Conservation (phyloP, 2,329 filamentous ascomycete species). For the Aspergillus flavus region DNA sequence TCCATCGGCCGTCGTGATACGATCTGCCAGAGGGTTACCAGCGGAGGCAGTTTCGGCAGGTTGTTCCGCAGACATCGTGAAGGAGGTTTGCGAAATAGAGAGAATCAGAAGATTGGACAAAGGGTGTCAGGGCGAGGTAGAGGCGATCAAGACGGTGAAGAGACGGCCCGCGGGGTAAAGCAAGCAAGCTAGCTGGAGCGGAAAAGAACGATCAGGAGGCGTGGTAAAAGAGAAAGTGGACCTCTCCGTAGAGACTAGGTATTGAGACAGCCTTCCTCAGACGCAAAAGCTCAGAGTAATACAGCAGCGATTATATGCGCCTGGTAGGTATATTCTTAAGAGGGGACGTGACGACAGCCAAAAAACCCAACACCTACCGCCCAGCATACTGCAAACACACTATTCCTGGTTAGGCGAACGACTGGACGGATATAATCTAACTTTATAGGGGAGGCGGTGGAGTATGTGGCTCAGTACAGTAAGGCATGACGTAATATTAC, state of each 20-base stretch:
- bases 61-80: conserved; percentile 43
- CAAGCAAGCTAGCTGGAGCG: background rate
- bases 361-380: conserved; percentile 22
- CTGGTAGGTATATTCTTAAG: background rate
- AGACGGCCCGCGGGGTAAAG: conserved; percentile 10
- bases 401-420: background rate
- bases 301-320: background rate
- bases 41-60: conserved; percentile 28
- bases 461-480: background rate
- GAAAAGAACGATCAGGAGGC: background rate
- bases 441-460: conserved; percentile 19
- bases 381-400: conserved; percentile 1
- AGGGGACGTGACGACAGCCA: conserved; percentile 14
- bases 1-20: conserved; percentile 48
- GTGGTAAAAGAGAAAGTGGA: background rate
- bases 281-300: background rate
- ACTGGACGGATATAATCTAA: conserved; percentile 4
- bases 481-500: background rate
- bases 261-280: background rate
- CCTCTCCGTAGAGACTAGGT: background rate
- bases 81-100: background rate
- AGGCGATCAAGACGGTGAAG: background rate
- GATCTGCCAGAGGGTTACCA: conserved; percentile 50
- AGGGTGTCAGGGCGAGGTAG: background rate
- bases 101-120: background rate